phyloP scores from a whole-genome alignment of 1,284 basidiomycete genomes.

The Ganoderma lingzhi region DNA sequence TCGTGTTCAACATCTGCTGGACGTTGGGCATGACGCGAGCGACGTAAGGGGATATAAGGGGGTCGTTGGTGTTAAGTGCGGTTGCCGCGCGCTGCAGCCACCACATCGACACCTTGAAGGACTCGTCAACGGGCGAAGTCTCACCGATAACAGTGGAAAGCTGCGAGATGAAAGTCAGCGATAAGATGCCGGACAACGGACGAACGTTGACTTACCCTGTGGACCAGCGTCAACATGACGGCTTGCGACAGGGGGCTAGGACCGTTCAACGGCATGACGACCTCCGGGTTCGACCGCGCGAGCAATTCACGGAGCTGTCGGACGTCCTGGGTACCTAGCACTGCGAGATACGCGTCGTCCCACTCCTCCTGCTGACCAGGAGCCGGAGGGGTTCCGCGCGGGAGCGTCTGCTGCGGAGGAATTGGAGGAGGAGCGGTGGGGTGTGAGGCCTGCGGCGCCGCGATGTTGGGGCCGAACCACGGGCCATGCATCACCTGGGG shows the following conservation, averaged over 20 bases:
- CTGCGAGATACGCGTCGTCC: conserved; percentile 81
- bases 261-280: conserved; percentile 79
- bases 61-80: conserved; percentile 78
- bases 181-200: conserved; percentile 7
- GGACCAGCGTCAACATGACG: conserved; percentile 81
- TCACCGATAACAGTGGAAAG: conserved; percentile 77
- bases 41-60: conserved; percentile 81
- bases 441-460: conserved; percentile 79
- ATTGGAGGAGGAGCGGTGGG: conserved; percentile 76
- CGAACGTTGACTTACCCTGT: conserved; percentile 62
- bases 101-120: conserved; percentile 82
- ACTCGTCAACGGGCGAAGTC: conserved; percentile 76
- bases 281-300: conserved; percentile 74
- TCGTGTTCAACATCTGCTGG: conserved; percentile 75
- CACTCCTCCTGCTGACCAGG: conserved; percentile 68
- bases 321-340: conserved; percentile 75
- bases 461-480: conserved; percentile 68
- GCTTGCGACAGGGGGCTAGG: conserved; percentile 78
- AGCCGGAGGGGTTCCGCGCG: conserved; percentile 59
- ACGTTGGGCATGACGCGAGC: conserved; percentile 81
- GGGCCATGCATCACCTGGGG: conserved; percentile 51
- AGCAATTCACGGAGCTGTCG: conserved; percentile 77
- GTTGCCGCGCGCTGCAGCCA: conserved; percentile 80
- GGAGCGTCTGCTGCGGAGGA: conserved; percentile 41
- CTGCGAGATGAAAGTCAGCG: conserved; percentile 44